Conservation (phyloP, 2,329 filamentous ascomycete species). For the Pyrenophora tritici-repentis region DNA sequence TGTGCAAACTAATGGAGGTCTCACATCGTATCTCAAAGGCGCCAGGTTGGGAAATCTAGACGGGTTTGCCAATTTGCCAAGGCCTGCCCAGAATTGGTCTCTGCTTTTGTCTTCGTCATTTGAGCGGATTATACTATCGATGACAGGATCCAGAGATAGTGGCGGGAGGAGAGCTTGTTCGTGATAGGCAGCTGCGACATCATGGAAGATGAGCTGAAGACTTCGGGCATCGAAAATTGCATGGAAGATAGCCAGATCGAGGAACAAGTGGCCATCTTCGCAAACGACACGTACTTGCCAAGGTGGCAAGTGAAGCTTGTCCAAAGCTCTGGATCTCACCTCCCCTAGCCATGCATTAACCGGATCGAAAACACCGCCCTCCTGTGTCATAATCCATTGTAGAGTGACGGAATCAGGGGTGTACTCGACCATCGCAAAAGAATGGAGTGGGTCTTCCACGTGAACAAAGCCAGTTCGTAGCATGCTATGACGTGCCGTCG, state of each 20-base stretch:
- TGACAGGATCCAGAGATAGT: conserved; percentile 49
- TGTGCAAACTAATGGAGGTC: conserved; percentile 45
- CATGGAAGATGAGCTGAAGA: conserved; percentile 66
- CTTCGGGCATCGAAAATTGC: conserved; percentile 85
- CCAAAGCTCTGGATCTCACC: conserved; percentile 42
- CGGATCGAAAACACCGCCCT: background rate
- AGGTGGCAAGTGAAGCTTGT: conserved; percentile 59
- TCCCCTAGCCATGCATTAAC: conserved; percentile 32
- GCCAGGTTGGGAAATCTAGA: conserved; percentile 79
- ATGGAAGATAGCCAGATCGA: conserved; percentile 70
- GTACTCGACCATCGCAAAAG: conserved; percentile 79
- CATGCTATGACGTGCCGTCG: conserved; percentile 67
- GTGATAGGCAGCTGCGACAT: conserved; percentile 56
- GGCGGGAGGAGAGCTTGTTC: conserved; percentile 27
- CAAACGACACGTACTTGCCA: conserved; percentile 66
- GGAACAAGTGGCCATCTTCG: conserved; percentile 14
- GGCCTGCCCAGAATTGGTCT: conserved; percentile 66
- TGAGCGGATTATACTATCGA: conserved; percentile 53
- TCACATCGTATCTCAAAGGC: conserved; percentile 56
- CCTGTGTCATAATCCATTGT: conserved; percentile 36
- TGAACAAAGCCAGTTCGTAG: conserved; percentile 75
- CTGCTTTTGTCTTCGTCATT: conserved; percentile 38
- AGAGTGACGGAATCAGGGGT: conserved; percentile 36
- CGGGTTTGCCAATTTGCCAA: conserved; percentile 60
- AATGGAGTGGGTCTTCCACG: conserved; percentile 61